phyloP scores from a whole-genome alignment of 805 yeast genomes.

The Wickerhamomyces bovis region DNA sequence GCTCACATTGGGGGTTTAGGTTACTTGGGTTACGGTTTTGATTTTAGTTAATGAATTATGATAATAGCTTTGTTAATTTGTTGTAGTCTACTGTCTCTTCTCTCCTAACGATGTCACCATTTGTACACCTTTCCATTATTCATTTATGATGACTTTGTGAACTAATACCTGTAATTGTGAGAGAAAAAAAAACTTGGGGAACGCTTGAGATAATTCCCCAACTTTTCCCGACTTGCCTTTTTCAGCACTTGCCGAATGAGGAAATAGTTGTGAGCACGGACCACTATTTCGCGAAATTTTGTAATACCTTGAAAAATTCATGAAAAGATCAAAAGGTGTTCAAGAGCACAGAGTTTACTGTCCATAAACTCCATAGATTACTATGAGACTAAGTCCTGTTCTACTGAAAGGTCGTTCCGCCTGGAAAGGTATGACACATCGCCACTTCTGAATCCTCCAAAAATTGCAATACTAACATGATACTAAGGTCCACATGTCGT shows the following conservation, averaged over 20 bases:
- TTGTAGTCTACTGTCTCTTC: no score
- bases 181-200: no score
- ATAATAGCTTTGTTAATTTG: no score
- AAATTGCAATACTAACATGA: background rate
- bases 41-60: background rate
- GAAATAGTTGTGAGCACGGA: no score
- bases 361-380: background rate
- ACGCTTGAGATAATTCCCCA: no score
- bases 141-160: no score
- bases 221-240: no score
- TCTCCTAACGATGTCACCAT: no score
- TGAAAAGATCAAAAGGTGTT: background rate
- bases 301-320: background rate
- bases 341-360: background rate
- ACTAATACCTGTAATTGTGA: no score
- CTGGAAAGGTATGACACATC: conserved; percentile 43
- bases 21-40: background rate
- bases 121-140: no score
- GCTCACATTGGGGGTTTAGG: background rate
- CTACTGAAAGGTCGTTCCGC: conserved; percentile 45
- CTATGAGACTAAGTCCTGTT: conserved; percentile 35
- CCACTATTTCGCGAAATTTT: no score
- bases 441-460: background rate
- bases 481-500: conserved; percentile 78
- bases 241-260: no score